Conservation (phyloP, 2,329 filamentous ascomycete species). For the Exophiala aquamarina region DNA sequence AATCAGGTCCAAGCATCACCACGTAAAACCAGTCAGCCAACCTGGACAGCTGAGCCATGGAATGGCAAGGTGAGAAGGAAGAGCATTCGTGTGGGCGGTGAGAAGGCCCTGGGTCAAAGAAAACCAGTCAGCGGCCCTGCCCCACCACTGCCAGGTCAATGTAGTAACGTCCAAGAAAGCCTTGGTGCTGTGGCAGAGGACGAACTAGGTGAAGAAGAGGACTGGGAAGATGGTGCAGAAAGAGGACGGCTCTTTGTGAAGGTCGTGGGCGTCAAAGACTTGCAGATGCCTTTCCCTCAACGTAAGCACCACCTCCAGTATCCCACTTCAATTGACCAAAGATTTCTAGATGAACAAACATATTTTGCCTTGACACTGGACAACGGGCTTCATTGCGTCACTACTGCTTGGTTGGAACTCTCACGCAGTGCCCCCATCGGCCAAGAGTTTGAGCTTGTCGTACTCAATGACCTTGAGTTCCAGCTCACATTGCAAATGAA, state of each 20-base stretch:
- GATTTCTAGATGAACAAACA: constrained; percentile 70
- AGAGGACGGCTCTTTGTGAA: constrained; percentile 93
- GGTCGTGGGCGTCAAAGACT: constrained; percentile 95
- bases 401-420: constrained; percentile 91
- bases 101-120: constrained; percentile 54
- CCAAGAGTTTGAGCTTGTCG: constrained; percentile 96
- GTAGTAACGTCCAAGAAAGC: constrained; percentile 69
- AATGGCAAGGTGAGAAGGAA: constrained; percentile 74
- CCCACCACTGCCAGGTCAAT: constrained; percentile 83
- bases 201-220: constrained; percentile 55
- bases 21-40: constrained; percentile 79
- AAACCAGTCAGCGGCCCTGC: constrained; percentile 65
- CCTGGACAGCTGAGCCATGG: constrained; percentile 97
- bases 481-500: constrained; percentile 96
- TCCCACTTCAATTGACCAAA: constrained; percentile 28
- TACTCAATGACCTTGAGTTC: constrained; percentile 97
- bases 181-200: constrained; percentile 70
- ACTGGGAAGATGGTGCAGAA: constrained; percentile 75
- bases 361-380: constrained; percentile 98
- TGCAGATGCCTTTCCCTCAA: constrained; percentile 86
- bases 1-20: constrained; percentile 53
- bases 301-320: constrained; percentile 59
- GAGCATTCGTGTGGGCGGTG: constrained; percentile 59
- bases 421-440: constrained; percentile 91
- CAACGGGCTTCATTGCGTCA: constrained; percentile 96